Evolutionary conservation across 2,329 filamentous ascomycete genomes (phyloP), one percentile per base, ranked within the genome.

Genomic region (Penicillium verrucosum): DNA sequence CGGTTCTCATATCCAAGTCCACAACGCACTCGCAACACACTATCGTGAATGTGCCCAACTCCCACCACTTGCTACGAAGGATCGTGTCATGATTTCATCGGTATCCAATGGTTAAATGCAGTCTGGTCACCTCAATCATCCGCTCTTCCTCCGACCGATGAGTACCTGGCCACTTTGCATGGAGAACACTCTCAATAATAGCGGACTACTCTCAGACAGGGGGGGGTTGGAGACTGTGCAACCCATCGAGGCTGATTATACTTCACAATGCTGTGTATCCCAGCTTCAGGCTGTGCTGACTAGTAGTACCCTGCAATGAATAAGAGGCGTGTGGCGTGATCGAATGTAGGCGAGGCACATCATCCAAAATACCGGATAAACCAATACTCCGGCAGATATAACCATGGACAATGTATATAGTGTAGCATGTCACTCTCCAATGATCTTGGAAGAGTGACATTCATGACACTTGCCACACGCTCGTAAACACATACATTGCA

Each of bases 321-420:
- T 25, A 21, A 37, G 12, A 40, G 18, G 14, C 9, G 12, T 21
- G 6, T 68, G 65, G 67, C 65, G 65, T 69, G 66, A 64, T n/a
- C 4, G 7, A 41, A 30, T 16, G 42, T 32, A 48, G 62, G 54
- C 62, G 67, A 69, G 68, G 37, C 46, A 45, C 41, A 30, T 44
- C 29, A 37, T 60, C 63, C 34, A 60, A 23, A 21, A 4, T 5
- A 47, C 30, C 47, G 64, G 58, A 64, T 63, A 69, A 68, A 40
- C 40, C n/a, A 14, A 32, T 32, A 21, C 4, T 23, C 43, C 43
- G 29, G 7, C 18, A 16, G 12, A 12, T 2, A 18, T 45, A 32
- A 23, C 18, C 43, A 32, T 32, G 29, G 29, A 14, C 23, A 23
- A 21, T 6, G 9, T 32, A 30, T 21, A 32, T 30, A 18, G 11